A percentile compares a stretch with the other conserved stretches of the same genome.
Evolutionary conservation across 2,329 filamentous ascomycete genomes (phyloP).

Genomic region (Sphaerostilbella broomeana): DNA sequence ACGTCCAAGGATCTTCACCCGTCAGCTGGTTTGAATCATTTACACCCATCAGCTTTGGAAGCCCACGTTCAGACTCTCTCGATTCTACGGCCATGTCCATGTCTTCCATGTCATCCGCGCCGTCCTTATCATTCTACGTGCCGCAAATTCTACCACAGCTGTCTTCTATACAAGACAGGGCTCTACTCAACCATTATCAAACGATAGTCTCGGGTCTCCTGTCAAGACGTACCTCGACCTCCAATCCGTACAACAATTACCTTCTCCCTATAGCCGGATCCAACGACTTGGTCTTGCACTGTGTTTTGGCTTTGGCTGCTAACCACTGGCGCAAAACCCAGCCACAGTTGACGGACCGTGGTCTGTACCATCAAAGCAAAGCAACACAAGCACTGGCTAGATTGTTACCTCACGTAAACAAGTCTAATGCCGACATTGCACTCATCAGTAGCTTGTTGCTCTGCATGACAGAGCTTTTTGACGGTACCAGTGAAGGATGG

Average conservation of each 20-base stretch:
- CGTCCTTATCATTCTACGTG: constrained; percentile 24
- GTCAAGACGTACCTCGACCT: constrained; percentile 22
- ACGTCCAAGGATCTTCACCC: constrained; percentile 17
- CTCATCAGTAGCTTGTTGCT: constrained; percentile 35
- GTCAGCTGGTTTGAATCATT: constrained; percentile 20
- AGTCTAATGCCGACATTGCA: constrained; percentile 27
- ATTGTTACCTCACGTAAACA: constrained; percentile 29
- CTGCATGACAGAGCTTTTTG: constrained; percentile 37
- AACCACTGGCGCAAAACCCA: constrained; percentile 31
- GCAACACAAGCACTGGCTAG: constrained; percentile 26
- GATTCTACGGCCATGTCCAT: constrained; percentile 12
- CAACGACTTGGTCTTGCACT: constrained; percentile 28
- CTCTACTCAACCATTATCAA: constrained; percentile 29
- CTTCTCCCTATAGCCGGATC: constrained; percentile 28
- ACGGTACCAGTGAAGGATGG: constrained; percentile 36
- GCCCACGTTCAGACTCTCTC: constrained; percentile 17
- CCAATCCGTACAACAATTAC: constrained; percentile 28
- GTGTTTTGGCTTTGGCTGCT: constrained; percentile 27
- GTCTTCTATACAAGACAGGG: constrained; percentile 23
- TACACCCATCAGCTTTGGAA: constrained; percentile 21
- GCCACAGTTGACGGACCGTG: constrained; percentile 24
- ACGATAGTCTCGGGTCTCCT: constrained; percentile 29
- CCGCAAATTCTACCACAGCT: constrained; percentile 26
- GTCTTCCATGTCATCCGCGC: constrained; percentile 6
- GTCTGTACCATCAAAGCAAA: constrained; percentile 26